Base-by-base conservation (phyloP, 148 eudicot species). In the Fagopyrum tataricum region DNA sequence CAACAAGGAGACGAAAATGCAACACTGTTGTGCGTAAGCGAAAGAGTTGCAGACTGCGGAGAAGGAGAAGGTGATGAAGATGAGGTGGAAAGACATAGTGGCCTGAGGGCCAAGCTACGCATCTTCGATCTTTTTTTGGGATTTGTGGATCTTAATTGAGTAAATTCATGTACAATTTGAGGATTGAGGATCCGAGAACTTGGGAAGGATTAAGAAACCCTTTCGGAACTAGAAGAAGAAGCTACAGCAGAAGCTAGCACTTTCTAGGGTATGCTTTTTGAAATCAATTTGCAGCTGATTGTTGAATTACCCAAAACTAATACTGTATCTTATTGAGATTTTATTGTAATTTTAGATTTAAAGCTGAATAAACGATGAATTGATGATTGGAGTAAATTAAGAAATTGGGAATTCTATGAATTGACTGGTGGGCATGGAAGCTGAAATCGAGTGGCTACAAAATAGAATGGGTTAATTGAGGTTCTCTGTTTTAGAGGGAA, bases 41-140 rank as follows among this genome's bases (percentile, higher is more conserved):
- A 20, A 47, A 68, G 48, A 68, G 70, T 66, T 13, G 43, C n/a
- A 37, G 70, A 66, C 37, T 14, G 44, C 43, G 39, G 26, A 21
- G 72, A 76, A 24, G 71, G 15, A 61, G 78, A 71, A 72, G 31
- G 5, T 4, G 76, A 23, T 64, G 77, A 51, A 13, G 79, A 80
- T 5, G 82, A 73, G 10, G 79, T 44, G 6, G 81, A 71, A 55
- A 78, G 73, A 72, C 81, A 79, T 26, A 75, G 78, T 40, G 85
- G 74, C 75, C 74, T 31, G 41, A 73, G 24, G 64, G 74, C 72
- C 44, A 76, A 17, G 68, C 77, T 76, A 68, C 51, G 72, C 85
- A 84, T 86, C 81, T 78, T 81, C 55, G n/a, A 26, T 12, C 37
- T 44, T 18, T 21, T 12, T 14, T 46, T 8, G 39, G 44, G 47